phyloP scores from a whole-genome alignment of 1,284 basidiomycete species.

The Xerocomus subilludens region DNA sequence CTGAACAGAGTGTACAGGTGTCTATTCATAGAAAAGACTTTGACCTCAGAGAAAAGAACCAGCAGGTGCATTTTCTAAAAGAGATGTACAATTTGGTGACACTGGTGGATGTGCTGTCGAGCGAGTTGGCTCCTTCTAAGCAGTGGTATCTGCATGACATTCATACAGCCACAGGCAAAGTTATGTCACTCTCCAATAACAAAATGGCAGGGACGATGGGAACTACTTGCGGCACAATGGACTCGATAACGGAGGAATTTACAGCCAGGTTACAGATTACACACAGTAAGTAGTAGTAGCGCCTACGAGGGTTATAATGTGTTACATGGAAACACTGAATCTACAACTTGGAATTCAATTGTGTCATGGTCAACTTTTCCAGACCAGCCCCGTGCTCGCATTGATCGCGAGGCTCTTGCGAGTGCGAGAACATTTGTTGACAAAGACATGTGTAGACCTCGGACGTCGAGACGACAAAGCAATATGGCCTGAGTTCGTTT shows the following conservation, averaged over 20 bases:
- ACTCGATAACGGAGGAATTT: too few relatives aligned
- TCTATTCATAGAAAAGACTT: conserved; percentile 21
- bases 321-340: too few relatives aligned
- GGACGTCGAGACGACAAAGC: conserved; percentile 54
- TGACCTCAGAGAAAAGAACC: rapidly evolving
- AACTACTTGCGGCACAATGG: too few relatives aligned
- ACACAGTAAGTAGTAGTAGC: too few relatives aligned
- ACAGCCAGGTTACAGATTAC: too few relatives aligned
- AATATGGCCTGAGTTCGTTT: conserved; percentile 64
- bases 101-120: too few relatives aligned
- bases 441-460: conserved; percentile 76
- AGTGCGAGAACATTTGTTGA: conserved; percentile 65
- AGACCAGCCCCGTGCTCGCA: conserved; percentile 31
- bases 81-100: conserved; percentile 23
- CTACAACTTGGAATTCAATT: not conserved
- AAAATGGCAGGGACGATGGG: too few relatives aligned
- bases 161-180: too few relatives aligned
- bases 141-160: too few relatives aligned
- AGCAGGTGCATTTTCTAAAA: conserved; percentile 16
- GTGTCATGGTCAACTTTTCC: conserved; percentile 25
- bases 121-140: too few relatives aligned
- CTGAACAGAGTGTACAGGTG: not conserved
- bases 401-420: conserved; percentile 66
- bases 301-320: too few relatives aligned
- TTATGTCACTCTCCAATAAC: too few relatives aligned